Evolutionary conservation across 1,139 yeast species (phyloP).

Genomic region (Suhomyces ambrosiae): DNA sequence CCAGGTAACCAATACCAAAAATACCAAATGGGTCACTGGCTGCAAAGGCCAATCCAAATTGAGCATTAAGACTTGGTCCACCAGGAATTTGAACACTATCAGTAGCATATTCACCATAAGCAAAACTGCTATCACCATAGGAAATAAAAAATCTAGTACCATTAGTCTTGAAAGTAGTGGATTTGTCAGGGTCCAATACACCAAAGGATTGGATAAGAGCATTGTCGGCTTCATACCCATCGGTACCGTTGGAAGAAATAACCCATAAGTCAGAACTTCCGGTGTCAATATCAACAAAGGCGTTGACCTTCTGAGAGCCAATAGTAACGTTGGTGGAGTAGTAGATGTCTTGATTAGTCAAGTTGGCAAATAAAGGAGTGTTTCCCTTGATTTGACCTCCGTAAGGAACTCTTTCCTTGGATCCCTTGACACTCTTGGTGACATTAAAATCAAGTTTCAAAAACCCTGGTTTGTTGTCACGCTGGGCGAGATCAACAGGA

Average conservation of each 20-base stretch:
- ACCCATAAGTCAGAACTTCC: slow-evolving; percentile 28
- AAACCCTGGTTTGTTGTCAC: slow-evolving; percentile 12
- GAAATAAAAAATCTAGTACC: slow-evolving; percentile 6
- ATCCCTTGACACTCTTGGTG: not conserved
- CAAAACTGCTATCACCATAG: slow-evolving; percentile 16
- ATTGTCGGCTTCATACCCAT: slow-evolving; percentile 16
- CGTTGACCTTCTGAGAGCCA: slow-evolving; percentile 17
- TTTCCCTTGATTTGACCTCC: not conserved
- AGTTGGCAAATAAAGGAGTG: slow-evolving; percentile 2
- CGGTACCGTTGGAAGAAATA: slow-evolving; percentile 6
- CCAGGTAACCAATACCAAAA: slow-evolving; percentile 22
- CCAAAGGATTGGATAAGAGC: slow-evolving; percentile 12
- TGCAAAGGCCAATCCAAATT: slow-evolving; percentile 20
- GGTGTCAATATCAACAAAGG: slow-evolving; percentile 23
- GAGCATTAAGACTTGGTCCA: slow-evolving; percentile 12
- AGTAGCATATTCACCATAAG: slow-evolving; percentile 11
- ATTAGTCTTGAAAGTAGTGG: slow-evolving; percentile 11
- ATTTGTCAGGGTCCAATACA: slow-evolving; percentile 16
- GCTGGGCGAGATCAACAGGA: not conserved
- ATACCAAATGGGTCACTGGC: slow-evolving; percentile 17
- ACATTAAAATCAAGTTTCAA: slow-evolving; percentile 11
- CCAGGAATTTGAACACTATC: slow-evolving; percentile 13
- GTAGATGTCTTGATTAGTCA: slow-evolving; percentile 17
- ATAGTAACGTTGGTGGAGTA: slow-evolving; percentile 16
- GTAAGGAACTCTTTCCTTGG: not conserved